Conservation (phyloP, 192 early-diverging fungal genomes). For the Linnemannia schmuckeri region DNA sequence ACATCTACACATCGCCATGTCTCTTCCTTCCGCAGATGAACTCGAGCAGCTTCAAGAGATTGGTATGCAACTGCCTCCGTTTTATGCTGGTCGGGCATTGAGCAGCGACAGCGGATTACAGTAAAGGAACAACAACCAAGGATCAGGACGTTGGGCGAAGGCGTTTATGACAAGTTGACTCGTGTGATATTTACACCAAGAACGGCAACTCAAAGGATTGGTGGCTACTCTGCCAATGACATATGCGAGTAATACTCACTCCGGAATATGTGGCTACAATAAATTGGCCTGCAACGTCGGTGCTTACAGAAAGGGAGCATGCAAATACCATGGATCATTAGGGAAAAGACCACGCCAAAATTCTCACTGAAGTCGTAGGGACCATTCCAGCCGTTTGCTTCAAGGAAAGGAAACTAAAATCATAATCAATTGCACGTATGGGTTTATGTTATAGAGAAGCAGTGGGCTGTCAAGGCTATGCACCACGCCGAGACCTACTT, state of each 20-base stretch:
- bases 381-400: too few species aligned
- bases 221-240: too few species aligned
- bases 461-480: slow-evolving; percentile 96
- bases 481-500: slow-evolving; percentile 97
- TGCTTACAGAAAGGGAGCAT: background rate
- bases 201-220: too few species aligned
- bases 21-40: slow-evolving; percentile 79
- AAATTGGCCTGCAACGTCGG: too few species aligned
- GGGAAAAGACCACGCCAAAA: background rate
- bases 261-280: too few species aligned
- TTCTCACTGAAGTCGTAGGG: background rate
- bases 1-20: slow-evolving; percentile 56
- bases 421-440: slow-evolving; percentile 49
- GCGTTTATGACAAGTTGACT: background rate
- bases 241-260: too few species aligned
- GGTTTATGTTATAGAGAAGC: slow-evolving; percentile 76
- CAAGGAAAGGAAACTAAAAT: background rate
- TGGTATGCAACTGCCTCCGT: slow-evolving; percentile 48
- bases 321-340: background rate
- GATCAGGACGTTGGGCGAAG: background rate
- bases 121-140: too few species aligned
- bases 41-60: slow-evolving; percentile 83
- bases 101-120: too few species aligned
- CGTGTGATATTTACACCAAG: too few species aligned
- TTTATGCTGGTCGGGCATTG: background rate